These are phyloP conservation scores for Fraxinus sp. DNA, from an alignment of 305 asterid genomes.

Conservation along the genomic window DNA sequence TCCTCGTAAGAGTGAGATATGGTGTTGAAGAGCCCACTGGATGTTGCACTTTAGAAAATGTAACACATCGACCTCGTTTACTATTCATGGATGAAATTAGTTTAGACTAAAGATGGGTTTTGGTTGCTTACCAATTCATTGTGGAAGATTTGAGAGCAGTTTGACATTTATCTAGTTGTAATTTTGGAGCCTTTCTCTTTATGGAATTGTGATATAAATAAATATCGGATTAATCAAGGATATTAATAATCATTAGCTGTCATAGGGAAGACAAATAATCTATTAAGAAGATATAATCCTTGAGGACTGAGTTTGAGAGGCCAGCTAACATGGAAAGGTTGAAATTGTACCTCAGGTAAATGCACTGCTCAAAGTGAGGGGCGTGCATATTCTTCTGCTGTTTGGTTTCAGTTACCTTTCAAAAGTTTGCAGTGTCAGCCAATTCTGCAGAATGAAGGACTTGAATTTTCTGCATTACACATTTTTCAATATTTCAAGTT, in stretches of 20 bases:
- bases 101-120: neutral
- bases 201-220: neutral
- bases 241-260: neutral
- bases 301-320: neutral
- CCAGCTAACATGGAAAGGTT: neutral
- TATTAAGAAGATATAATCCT: neutral
- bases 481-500: neutral
- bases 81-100: neutral
- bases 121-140: neutral
- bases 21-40: neutral
- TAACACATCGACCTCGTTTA: neutral
- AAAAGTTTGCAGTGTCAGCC: neutral
- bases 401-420: neutral
- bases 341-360: neutral
- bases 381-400: neutral
- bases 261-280: neutral
- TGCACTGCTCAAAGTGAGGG: neutral
- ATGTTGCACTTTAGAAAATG: neutral
- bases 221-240: neutral
- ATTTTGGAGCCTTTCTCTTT: neutral
- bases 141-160: neutral
- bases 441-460: neutral
- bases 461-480: neutral
- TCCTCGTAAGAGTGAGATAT: neutral
- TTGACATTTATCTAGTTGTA: neutral